Conservation (phyloP, 2,329 filamentous ascomycete species). For the Epichloe glyceriae region DNA sequence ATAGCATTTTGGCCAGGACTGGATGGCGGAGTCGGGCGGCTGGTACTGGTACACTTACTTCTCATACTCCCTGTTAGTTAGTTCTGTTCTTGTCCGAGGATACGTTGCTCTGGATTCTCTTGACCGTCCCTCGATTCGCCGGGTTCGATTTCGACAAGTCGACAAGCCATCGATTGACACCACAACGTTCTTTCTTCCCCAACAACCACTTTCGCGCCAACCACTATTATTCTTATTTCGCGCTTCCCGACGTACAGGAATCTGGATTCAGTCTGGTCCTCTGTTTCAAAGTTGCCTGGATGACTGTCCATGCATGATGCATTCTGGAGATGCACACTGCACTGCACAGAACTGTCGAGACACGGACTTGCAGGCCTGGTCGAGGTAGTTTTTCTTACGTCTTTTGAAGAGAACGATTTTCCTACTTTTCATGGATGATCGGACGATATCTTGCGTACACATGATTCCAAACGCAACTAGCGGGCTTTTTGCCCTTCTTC, state of each 20-base stretch:
- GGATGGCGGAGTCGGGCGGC: conserved; percentile 27
- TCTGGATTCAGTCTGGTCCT: neutral
- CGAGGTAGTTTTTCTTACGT: neutral
- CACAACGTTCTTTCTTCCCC: neutral
- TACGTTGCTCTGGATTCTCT: conserved; percentile 6
- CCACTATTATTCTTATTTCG: neutral
- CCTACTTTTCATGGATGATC: neutral
- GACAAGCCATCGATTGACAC: neutral
- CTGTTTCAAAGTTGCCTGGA: neutral
- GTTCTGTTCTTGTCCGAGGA: neutral
- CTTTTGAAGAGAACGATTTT: neutral
- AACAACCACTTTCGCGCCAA: neutral
- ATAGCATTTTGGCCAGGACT: conserved; percentile 21
- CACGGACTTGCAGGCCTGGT: neutral
- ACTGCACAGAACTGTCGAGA: neutral
- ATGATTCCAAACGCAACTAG: neutral
- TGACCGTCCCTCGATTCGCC: conserved; percentile 4
- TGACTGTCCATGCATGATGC: neutral
- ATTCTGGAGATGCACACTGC: neutral
- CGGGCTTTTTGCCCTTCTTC: neutral
- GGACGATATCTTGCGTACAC: neutral
- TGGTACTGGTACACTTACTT: conserved; percentile 8
- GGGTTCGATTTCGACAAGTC: conserved; percentile 1
- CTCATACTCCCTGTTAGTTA: conserved; percentile 3
- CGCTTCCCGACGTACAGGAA: neutral